phyloP scores from a whole-genome alignment of 345 rosid species.

The Murraya paniculata region DNA sequence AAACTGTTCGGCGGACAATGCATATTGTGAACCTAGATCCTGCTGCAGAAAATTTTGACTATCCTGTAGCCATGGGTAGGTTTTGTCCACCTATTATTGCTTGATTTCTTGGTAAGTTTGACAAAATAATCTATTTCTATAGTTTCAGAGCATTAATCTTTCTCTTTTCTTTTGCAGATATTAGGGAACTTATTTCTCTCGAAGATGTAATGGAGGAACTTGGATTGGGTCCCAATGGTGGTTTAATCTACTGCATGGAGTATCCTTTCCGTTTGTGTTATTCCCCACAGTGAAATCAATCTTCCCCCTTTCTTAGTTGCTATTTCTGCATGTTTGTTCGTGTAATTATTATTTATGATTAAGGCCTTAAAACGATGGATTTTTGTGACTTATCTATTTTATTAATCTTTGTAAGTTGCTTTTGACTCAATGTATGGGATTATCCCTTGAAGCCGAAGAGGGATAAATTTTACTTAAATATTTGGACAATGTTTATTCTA shows the following conservation, averaged over 20 bases:
- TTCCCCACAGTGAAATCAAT: background rate
- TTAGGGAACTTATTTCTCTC: constrained; percentile 80
- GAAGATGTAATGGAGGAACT: constrained; percentile 95
- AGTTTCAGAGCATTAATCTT: background rate
- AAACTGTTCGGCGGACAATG: constrained; percentile 59
- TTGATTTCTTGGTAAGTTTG: background rate
- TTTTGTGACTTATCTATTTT: background rate
- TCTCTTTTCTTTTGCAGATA: constrained; percentile 49
- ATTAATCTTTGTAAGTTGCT: background rate
- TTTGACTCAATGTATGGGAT: background rate
- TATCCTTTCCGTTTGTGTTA: constrained; percentile 49
- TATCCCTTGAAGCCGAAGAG: background rate
- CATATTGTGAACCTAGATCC: constrained; percentile 85
- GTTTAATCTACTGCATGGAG: constrained; percentile 94
- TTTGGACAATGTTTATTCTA: background rate
- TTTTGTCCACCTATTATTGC: constrained; percentile 1
- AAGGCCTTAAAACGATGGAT: background rate
- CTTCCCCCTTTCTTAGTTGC: background rate
- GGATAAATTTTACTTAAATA: background rate
- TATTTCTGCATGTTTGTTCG: background rate
- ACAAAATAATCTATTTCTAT: background rate
- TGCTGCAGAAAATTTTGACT: constrained; percentile 84
- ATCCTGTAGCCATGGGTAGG: constrained; percentile 90
- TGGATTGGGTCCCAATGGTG: constrained; percentile 90
- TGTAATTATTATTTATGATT: background rate